These are phyloP conservation scores for Tylopilus plumbeoviolaceoides DNA, from an alignment of 768 basidiomycete species.

Conservation along the genomic window DNA sequence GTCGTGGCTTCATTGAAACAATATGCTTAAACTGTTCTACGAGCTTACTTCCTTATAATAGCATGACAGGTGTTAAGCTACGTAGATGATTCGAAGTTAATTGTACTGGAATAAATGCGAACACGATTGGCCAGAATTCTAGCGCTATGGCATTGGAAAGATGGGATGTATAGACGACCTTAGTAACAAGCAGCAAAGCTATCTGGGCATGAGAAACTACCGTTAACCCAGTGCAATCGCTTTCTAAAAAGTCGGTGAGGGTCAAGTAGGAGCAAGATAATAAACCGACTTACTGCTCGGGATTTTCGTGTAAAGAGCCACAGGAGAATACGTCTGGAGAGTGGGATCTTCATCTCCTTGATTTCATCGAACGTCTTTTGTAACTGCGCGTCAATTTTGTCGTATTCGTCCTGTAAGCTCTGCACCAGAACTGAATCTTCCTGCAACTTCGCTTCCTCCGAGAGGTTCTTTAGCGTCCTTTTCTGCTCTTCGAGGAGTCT, in stretches of 20 bases:
- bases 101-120: background rate
- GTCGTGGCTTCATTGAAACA: too few species aligned
- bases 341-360: conserved; percentile 15
- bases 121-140: background rate
- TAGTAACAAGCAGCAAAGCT: background rate
- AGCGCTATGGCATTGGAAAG: background rate
- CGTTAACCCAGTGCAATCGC: background rate
- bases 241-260: conserved; percentile 1
- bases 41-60: too few species aligned
- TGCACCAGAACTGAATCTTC: conserved; percentile 7
- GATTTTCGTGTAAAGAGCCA: conserved; percentile 7
- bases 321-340: conserved; percentile 8
- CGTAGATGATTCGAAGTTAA: too few species aligned
- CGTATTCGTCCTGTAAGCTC: conserved; percentile 12
- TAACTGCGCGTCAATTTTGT: conserved; percentile 4
- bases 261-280: too few species aligned
- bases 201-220: background rate
- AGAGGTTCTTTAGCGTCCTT: conserved; percentile 10
- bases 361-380: conserved; percentile 22
- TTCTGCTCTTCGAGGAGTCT: conserved; percentile 16
- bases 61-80: too few species aligned
- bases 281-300: conserved; percentile 3
- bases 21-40: too few species aligned
- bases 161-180: background rate
- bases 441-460: conserved; percentile 14